Evolutionary conservation across 140 eudicot species (phyloP).

Genomic region (Cichorium intybus): DNA sequence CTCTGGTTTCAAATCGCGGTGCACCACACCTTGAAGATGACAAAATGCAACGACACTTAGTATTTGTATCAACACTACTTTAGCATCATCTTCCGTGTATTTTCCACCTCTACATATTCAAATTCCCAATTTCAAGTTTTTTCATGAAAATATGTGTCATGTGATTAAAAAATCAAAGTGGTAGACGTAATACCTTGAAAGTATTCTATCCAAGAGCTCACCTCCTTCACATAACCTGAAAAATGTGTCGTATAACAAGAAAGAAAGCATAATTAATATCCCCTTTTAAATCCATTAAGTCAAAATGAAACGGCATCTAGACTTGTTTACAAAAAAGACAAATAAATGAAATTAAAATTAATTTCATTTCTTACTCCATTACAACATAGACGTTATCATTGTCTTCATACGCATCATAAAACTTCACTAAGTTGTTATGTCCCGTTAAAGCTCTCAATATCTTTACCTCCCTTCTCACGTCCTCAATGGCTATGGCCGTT

Average conservation of each 20-base stretch:
- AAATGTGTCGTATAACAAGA: conserved; percentile 6
- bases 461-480: conserved; percentile 82
- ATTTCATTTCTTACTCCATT: conserved; percentile 68
- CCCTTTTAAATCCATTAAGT: not conserved
- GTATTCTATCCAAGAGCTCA: conserved; percentile 85
- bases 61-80: conserved; percentile 72
- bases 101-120: conserved; percentile 75
- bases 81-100: conserved; percentile 86
- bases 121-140: not conserved
- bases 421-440: conserved; percentile 68
- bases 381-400: conserved; percentile 68
- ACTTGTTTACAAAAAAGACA: not conserved
- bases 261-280: conserved; percentile 23
- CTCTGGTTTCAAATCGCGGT: conserved; percentile 98
- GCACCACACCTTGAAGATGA: conserved; percentile 99
- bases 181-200: conserved; percentile 53
- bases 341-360: not conserved
- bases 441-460: conserved; percentile 76
- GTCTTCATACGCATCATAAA: conserved; percentile 83
- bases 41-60: conserved; percentile 73
- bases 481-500: conserved; percentile 79
- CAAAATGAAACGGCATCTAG: no score
- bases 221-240: conserved; percentile 97
- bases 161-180: not conserved
- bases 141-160: not conserved